Base-by-base conservation (phyloP, 306 rosid species). In the Datisca glomerata region DNA sequence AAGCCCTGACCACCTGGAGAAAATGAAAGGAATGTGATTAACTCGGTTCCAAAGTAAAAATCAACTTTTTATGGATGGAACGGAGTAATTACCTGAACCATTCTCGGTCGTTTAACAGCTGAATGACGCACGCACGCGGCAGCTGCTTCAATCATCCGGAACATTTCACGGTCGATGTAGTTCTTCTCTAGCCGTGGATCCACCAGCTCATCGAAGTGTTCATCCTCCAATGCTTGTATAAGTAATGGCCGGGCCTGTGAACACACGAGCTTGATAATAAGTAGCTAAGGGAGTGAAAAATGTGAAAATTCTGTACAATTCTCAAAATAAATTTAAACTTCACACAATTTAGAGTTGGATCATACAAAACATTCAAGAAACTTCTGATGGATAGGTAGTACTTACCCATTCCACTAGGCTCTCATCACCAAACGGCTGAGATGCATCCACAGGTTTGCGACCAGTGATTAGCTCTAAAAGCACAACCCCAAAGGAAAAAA, bases 331-430 rank as follows among this genome's bases (percentile, higher is more conserved):
- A n/a, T n/a, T n/a, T n/a, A n/a, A n/a, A n/a, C n/a, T n/a, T n/a
- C n/a, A n/a, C n/a, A n/a, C n/a, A n/a, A n/a, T n/a, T n/a, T n/a
- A n/a, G n/a, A n/a, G n/a, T n/a, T n/a, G n/a, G n/a, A n/a, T n/a
- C n/a, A n/a, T n/a, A n/a, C n/a, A n/a, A n/a, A n/a, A n/a, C n/a
- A n/a, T n/a, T 28, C 2, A 28, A 28, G 4, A 1, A 31, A 14
- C n/a, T 31, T 31, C n/a, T 14, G n/a, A 5, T 12, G 9, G 21
- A 37, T 41, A 20, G 28, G 31, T 24, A 53, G 19, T 37, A 49
- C 67, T 75, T 68, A 80, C 98, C 98, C 98, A 91, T 78, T 91
- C 98, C 56, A 84, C 95, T 32, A 91, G 57, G 64, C 98, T 91
- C 64, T 91, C 96, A 35, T 91, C 94, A 53, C 98, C 98, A 36